These are phyloP conservation scores for Xylaria sp. DNA, from an alignment of 2,329 filamentous ascomycete genomes.

Conservation along the genomic window DNA sequence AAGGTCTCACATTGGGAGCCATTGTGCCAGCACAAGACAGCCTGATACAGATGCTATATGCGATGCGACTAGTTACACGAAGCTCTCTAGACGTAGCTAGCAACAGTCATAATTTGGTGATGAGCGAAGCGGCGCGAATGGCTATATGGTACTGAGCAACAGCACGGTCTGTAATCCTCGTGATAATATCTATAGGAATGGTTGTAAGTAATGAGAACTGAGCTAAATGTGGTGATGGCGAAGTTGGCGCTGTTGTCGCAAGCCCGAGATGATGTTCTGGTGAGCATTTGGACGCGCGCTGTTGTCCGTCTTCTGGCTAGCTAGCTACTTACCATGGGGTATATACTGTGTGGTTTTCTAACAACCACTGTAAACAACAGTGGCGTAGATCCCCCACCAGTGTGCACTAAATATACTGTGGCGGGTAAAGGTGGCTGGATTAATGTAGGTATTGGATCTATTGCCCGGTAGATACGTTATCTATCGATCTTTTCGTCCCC, in stretches of 20 bases:
- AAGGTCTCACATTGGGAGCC: conserved; percentile 43
- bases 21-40: conserved; percentile 27
- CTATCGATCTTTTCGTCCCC: too few relatives aligned
- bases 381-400: too few relatives aligned
- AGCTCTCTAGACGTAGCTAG: conserved; percentile 3
- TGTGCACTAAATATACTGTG: too few relatives aligned
- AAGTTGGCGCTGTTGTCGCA: conserved; percentile 23
- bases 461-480: too few relatives aligned
- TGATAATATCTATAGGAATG: neutral
- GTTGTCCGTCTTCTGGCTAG: neutral
- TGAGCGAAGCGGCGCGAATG: neutral
- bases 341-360: neutral
- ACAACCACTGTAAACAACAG: neutral
- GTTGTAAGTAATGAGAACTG: neutral
- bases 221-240: neutral
- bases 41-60: neutral
- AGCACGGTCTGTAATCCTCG: neutral
- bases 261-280: conserved; percentile 18
- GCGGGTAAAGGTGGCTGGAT: too few relatives aligned
- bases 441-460: too few relatives aligned
- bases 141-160: neutral
- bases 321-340: neutral
- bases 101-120: conserved; percentile 1
- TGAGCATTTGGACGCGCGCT: conserved; percentile 6
- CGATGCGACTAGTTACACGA: conserved; percentile 25